Base-by-base conservation (phyloP, 306 rosid species). In the Cucurbita moschata region DNA sequence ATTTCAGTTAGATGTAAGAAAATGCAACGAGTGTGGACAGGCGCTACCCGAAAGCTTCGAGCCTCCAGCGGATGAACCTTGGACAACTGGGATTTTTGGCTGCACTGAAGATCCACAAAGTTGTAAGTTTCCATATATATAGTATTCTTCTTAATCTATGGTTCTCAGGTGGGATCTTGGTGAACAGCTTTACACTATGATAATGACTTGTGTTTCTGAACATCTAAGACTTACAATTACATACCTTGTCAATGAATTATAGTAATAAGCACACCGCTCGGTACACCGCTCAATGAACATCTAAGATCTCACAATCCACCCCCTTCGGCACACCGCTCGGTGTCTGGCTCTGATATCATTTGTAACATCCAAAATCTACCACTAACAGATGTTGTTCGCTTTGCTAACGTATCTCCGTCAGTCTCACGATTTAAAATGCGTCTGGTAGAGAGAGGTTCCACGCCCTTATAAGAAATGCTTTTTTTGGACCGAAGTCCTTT, bases 51-150 rank as follows among this genome's bases (percentile, higher is more conserved):
- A 95, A 77, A 91, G 96, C 84, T 95, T 84, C 85, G 79, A 96
- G 64, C 94, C 96, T 47, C 97, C 91, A 44, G 90, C 91, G 1
- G 96, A 95, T 81, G 99, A 95, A 77, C 97, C 97, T 60, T 95
- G 97, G 99, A 89, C 86, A 55, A 91, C 99, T 80, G 96, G 93
- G 80, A 95, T 91, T 72, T 95, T 88, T 75, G 97, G 89, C 56
- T 94, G 99, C 51, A 75, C 84, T 19, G 96, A 94, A 83, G 99
- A 94, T 78, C 83, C 85, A 62, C 93, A 89, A 52, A 95, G 96
- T 78, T 89, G 97, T 94, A 88, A 89, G 99, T 86, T 70, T 49
- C 35, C 26, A 49, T 7, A 8, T 8, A 16, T 9, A 61, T 18
- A 6, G 47, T 38, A 60, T 59, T 35, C 53, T 56, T 8, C 42